Conservation (phyloP, 2,329 filamentous ascomycete species). For the Lomentospora prolificans region DNA sequence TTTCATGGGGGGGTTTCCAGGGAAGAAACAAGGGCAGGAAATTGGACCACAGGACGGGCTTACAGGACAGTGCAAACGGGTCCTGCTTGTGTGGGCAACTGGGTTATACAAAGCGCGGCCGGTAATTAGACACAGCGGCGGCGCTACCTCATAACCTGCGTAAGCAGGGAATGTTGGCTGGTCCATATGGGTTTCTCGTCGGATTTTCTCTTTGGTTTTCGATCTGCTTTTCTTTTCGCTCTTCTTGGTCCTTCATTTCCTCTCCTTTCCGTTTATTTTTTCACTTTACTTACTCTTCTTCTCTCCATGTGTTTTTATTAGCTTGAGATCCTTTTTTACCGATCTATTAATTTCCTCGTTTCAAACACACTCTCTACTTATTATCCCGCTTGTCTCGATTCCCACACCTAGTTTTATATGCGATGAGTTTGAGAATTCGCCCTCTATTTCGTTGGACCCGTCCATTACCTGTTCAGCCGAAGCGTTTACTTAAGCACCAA, state of each 20-base stretch:
- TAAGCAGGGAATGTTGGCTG: slow-evolving; percentile 9
- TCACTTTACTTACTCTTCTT: slow-evolving; percentile 16
- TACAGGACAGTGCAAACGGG: slow-evolving; percentile 6
- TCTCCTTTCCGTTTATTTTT: slow-evolving; percentile 19
- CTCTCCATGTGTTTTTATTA: slow-evolving; percentile 10
- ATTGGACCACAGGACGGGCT: slow-evolving; percentile 7
- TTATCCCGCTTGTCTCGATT: background rate
- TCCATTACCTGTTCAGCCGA: slow-evolving; percentile 12
- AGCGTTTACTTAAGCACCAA: slow-evolving; percentile 15
- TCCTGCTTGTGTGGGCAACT: slow-evolving; percentile 8
- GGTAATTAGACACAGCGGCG: background rate
- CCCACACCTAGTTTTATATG: background rate
- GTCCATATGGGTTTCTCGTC: slow-evolving; percentile 7
- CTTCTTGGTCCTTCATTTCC: slow-evolving; percentile 21
- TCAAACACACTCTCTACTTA: slow-evolving; percentile 7
- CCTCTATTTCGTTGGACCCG: slow-evolving; percentile 14
- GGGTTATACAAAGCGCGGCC: slow-evolving; percentile 8
- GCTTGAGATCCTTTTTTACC: background rate
- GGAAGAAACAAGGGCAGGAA: slow-evolving; percentile 6
- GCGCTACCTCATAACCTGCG: slow-evolving; percentile 8
- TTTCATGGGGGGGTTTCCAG: background rate
- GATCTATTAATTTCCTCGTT: background rate
- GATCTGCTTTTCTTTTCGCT: slow-evolving; percentile 22
- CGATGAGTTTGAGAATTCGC: slow-evolving; percentile 10
- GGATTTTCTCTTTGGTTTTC: slow-evolving; percentile 1